Evolutionary conservation across 2,329 filamentous ascomycete species (phyloP).

Genomic region (Pseudocercospora vitis): DNA sequence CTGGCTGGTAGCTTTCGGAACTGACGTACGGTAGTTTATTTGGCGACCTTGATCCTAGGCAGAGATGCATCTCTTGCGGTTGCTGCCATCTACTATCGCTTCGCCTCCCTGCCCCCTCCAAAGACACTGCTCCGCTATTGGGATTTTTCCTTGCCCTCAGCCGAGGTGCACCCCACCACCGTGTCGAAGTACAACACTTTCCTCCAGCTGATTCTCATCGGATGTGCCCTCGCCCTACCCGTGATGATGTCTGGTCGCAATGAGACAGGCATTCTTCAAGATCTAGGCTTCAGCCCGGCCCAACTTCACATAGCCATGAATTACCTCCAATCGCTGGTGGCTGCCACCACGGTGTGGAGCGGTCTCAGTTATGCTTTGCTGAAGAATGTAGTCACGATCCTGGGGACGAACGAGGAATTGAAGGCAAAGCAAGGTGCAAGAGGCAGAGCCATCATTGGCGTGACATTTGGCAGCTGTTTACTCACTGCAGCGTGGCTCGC

Average conservation of each 20-base stretch:
- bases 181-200: conserved; percentile 92
- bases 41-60: conserved; percentile 86
- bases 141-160: conserved; percentile 91
- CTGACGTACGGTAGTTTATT: conserved; percentile 61
- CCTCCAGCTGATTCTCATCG: conserved; percentile 82
- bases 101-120: conserved; percentile 87
- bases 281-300: conserved; percentile 23
- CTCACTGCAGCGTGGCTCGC: conserved; percentile 40
- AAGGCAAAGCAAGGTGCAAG: conserved; percentile 51
- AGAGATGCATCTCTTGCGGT: conserved; percentile 80
- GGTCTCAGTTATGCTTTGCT: conserved; percentile 88
- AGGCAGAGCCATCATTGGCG: conserved; percentile 50
- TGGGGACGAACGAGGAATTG: conserved; percentile 53
- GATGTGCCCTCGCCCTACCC: conserved; percentile 77
- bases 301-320: conserved; percentile 39
- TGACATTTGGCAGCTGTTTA: conserved; percentile 48
- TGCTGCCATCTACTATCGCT: conserved; percentile 91
- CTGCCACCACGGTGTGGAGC: conserved; percentile 87
- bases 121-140: conserved; percentile 93
- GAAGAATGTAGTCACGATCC: conserved; percentile 87
- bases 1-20: conserved; percentile 12
- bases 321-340: conserved; percentile 71
- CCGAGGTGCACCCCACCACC: conserved; percentile 78
- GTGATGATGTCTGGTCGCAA: conserved; percentile 52
- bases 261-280: conserved; percentile 28